Conservation (phyloP, 2,329 filamentous ascomycete genomes). For the Cryphonectria nitschkei region DNA sequence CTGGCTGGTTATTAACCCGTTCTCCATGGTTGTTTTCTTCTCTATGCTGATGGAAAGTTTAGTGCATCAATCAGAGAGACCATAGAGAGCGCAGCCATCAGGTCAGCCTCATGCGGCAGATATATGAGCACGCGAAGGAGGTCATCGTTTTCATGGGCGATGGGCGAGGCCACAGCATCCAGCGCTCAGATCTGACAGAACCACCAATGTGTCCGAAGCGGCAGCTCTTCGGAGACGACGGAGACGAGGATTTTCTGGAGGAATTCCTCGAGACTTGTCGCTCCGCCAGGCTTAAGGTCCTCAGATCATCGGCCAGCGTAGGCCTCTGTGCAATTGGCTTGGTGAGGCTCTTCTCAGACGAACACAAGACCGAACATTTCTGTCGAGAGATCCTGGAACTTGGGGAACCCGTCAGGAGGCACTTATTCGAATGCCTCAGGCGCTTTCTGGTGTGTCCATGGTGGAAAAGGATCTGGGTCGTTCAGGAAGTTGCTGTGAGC, state of each 20-base stretch:
- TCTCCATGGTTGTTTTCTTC: background rate
- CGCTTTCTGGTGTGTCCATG: slow-evolving; percentile 7
- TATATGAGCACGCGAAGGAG: slow-evolving; percentile 14
- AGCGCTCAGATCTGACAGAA: background rate
- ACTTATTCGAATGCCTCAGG: slow-evolving; percentile 18
- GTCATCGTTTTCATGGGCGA: slow-evolving; percentile 25
- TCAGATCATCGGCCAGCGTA: background rate
- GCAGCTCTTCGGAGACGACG: background rate
- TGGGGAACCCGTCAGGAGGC: background rate
- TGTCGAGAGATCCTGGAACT: slow-evolving; percentile 5
- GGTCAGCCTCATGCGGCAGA: slow-evolving; percentile 16
- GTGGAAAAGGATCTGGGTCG: slow-evolving; percentile 25
- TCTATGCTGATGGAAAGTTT: background rate
- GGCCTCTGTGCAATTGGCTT: slow-evolving; percentile 5
- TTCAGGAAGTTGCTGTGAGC: slow-evolving; percentile 13
- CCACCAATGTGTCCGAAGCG: background rate
- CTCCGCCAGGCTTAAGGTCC: background rate
- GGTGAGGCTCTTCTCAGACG: slow-evolving; percentile 7
- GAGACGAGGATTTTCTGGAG: background rate
- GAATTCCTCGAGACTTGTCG: background rate
- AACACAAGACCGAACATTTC: background rate
- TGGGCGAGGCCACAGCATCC: slow-evolving; percentile 10
- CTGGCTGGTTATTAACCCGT: background rate
- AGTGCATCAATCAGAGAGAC: slow-evolving; percentile 24
- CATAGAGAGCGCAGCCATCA: background rate